Evolutionary conservation across 305 asterid genomes (phyloP).

Genomic region (Rubia balearica): DNA sequence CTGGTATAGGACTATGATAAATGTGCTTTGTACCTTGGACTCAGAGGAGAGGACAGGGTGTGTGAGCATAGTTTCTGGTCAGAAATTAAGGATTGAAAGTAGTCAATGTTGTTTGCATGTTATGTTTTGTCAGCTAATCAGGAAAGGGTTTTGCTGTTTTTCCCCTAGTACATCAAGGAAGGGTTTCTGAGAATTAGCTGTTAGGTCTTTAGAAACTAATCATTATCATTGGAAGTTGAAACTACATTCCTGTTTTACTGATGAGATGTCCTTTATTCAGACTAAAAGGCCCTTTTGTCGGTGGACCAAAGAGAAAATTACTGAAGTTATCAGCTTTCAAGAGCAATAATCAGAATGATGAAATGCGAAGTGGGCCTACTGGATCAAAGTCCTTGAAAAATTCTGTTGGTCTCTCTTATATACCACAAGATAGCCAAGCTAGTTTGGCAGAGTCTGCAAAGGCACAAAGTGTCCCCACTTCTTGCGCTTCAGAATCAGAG

Average conservation of each 20-base stretch:
- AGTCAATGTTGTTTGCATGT: background rate
- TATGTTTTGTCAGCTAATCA: background rate
- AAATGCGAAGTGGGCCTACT: conserved; percentile 47
- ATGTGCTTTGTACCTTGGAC: background rate
- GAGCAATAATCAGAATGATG: conserved; percentile 57
- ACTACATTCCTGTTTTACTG: conserved; percentile 17
- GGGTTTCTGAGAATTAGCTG: background rate
- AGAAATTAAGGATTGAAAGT: background rate
- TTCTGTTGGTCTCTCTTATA: conserved; percentile 53
- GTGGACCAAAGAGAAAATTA: conserved; percentile 43
- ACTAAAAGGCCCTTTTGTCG: conserved; percentile 39
- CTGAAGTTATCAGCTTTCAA: conserved; percentile 74
- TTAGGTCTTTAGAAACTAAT: background rate
- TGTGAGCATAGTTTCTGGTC: background rate
- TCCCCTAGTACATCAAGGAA: background rate
- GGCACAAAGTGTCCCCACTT: conserved; percentile 46
- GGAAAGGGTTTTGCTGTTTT: background rate
- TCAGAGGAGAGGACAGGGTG: background rate
- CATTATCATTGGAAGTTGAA: conserved; percentile 3
- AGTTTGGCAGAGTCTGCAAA: conserved; percentile 48
- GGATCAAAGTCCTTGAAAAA: conserved; percentile 56
- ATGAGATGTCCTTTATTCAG: conserved; percentile 39
- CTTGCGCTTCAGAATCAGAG: conserved; percentile 44
- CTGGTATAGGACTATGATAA: background rate
- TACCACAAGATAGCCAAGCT: conserved; percentile 60